Evolutionary conservation across 2,329 filamentous ascomycete species (phyloP), one percentile per base, ranked within the genome.

Genomic region (Cryphonectria naterciae): DNA sequence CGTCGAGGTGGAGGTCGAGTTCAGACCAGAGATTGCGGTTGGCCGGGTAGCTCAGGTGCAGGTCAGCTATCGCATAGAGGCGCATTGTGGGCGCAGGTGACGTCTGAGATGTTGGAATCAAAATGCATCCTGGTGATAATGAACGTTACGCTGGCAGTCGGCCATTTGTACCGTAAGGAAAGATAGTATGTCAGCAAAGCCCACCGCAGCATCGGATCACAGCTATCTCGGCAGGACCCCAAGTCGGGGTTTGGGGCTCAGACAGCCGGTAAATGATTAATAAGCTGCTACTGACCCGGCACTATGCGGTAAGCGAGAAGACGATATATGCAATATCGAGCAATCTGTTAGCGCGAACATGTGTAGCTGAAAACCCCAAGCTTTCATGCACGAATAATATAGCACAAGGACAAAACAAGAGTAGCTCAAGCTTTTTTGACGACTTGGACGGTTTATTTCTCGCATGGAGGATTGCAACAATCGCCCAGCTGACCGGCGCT

Each of bases 41-140:
- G 68, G 76, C 74, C 61, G 76, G 73, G 72, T 78, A 78, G 71
- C 77, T 77, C 62, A 82, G 77, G 72, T 82, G 80, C 28, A 82
- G 75, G 70, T 82, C 80, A 63, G 77, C 80, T 65, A 82, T 77
- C 46, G 80, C 80, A 75, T 81, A 81, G 37, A 82, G 77, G 75
- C 79, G 68, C 70, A 71, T 71, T 28, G 6, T 68, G 60, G 52
- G 49, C 41, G 35, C 49, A 25, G 17, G 25, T 22, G n/a, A 25
- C 11, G 15, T n/a, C 37, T 25, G 49, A 41, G 17, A 32, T 62
- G 41, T 22, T 37, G 17, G 25, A n/a, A 35, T n/a, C 54, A 61
- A 19, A 28, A 43, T 60, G 35, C 65, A 67, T 58, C 19, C 5
- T 67, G 19, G 49, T 32, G 25, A 37, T 25, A 22, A 49, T 49